phyloP scores from a whole-genome alignment of 306 rosid genomes.

The Macrotyloma uniflorum region DNA sequence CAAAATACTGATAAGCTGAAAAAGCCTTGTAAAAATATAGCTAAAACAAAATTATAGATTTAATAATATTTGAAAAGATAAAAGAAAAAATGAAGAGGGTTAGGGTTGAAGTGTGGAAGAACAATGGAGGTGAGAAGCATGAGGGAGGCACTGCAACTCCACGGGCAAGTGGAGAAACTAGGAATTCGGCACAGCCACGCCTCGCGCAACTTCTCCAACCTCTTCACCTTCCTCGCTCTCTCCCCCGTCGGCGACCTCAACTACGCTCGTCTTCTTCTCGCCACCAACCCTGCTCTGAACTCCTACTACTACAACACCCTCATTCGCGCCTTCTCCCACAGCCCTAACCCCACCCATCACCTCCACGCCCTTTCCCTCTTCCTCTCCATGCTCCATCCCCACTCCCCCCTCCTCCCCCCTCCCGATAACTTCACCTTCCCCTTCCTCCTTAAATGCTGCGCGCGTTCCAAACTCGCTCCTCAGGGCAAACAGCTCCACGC shows the following conservation, averaged over 20 bases:
- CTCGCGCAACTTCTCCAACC: slow-evolving; percentile 40
- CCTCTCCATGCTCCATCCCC: slow-evolving; percentile 38
- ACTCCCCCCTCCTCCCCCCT: background rate
- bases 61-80: no score
- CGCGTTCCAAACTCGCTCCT: slow-evolving; percentile 43
- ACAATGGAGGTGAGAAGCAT: slow-evolving; percentile 54
- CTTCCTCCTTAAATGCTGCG: slow-evolving; percentile 51
- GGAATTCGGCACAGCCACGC: slow-evolving; percentile 11
- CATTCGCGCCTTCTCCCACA: slow-evolving; percentile 53
- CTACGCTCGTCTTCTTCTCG: slow-evolving; percentile 57
- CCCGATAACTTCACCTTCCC: slow-evolving; percentile 66
- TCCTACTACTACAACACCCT: slow-evolving; percentile 63
- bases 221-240: slow-evolving; percentile 62
- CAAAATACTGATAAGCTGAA: no score
- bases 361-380: slow-evolving; percentile 47
- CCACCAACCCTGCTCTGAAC: slow-evolving; percentile 35
- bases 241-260: slow-evolving; percentile 58
- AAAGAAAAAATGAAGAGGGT: no score
- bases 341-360: slow-evolving; percentile 44
- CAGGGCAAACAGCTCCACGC: slow-evolving; percentile 56
- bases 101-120: background rate
- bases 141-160: slow-evolving; percentile 64
- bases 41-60: no score
- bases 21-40: no score
- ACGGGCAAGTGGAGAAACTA: slow-evolving; percentile 51